Conservation (phyloP, 768 basidiomycete species). For the Melanogaster broomeanus region DNA sequence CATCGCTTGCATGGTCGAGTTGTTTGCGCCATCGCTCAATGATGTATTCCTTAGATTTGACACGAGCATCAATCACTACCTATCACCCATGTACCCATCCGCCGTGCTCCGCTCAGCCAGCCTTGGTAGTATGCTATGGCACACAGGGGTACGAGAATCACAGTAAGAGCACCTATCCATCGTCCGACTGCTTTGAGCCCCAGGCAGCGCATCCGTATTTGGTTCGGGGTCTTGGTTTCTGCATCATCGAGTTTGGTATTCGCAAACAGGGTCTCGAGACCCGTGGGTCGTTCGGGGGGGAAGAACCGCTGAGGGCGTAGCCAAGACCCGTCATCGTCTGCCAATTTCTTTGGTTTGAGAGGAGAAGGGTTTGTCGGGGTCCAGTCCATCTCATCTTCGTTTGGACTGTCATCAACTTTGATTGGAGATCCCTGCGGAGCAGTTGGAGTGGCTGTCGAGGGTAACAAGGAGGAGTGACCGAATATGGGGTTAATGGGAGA, state of each 20-base stretch:
- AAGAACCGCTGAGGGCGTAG: constrained; percentile 76
- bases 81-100: neutral
- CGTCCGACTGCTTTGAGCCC: constrained; percentile 7
- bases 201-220: neutral
- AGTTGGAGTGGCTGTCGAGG: constrained; percentile 21
- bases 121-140: constrained; percentile 19
- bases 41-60: neutral
- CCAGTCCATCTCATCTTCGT: constrained; percentile 66
- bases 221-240: neutral
- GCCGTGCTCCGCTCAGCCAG: constrained; percentile 23
- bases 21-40: neutral
- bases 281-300: constrained; percentile 75
- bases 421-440: constrained; percentile 26
- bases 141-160: constrained; percentile 21
- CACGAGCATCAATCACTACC: constrained; percentile 13
- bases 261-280: constrained; percentile 70
- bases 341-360: constrained; percentile 20
- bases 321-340: constrained; percentile 45
- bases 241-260: constrained; percentile 57
- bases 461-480: constrained; percentile 63
- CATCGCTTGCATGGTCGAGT: constrained; percentile 4
- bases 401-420: constrained; percentile 28
- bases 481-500: constrained; percentile 57
- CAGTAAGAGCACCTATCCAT: constrained; percentile 6
- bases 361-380: constrained; percentile 49